Conservation (phyloP, 805 yeast species). For the Hanseniaspora guilliermondii region DNA sequence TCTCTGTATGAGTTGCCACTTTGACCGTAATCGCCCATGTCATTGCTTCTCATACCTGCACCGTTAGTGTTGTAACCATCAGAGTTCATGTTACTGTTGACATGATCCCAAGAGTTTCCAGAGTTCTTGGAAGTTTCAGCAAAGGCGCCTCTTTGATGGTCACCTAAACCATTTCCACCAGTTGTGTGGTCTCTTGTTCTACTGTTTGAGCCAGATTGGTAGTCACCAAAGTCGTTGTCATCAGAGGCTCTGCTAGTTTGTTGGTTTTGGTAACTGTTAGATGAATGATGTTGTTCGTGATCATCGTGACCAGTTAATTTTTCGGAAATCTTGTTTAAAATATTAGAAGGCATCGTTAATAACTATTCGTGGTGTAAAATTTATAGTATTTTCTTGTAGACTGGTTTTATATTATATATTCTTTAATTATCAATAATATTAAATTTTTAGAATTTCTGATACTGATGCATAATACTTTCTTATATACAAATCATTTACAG, state of each 20-base stretch:
- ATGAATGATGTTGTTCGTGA: slow-evolving; percentile 7
- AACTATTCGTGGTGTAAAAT: background rate
- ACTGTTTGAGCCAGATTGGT: slow-evolving; percentile 3
- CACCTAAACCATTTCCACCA: slow-evolving; percentile 15
- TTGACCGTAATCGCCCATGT: background rate
- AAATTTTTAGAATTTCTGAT: too few species aligned
- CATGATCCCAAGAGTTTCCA: background rate
- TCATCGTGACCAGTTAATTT: slow-evolving; percentile 22
- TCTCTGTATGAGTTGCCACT: background rate
- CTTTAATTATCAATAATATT: too few species aligned
- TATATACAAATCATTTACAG: too few species aligned
- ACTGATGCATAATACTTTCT: too few species aligned
- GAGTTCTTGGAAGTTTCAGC: background rate
- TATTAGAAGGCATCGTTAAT: slow-evolving; percentile 23
- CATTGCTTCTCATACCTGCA: background rate
- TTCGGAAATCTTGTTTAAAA: slow-evolving; percentile 25
- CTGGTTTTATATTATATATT: background rate
- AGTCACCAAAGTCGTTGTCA: background rate
- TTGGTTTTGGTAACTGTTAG: slow-evolving; percentile 3
- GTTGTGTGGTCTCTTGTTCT: slow-evolving; percentile 17
- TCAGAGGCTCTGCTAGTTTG: slow-evolving; percentile 13
- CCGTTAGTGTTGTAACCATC: background rate
- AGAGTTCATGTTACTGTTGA: background rate
- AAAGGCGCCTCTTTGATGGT: slow-evolving; percentile 11
- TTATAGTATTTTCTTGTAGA: background rate